Conservation (phyloP, 176 grass and related monocot species). For the Musa acuminata region DNA sequence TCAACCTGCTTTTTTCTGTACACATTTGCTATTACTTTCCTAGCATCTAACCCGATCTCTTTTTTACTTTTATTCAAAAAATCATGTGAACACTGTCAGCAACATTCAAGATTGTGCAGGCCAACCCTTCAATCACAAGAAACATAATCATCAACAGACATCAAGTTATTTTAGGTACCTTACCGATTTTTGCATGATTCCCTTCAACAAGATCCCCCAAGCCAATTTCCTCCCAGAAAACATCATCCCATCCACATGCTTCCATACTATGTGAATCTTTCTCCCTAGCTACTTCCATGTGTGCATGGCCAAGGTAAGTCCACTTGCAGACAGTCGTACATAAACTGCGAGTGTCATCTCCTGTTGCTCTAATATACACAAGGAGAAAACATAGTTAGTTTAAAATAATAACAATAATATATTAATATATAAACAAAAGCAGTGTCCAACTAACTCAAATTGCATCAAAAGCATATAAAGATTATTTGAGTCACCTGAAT, state of each 20-base stretch:
- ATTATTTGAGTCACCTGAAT: conserved; percentile 44
- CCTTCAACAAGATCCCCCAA: conserved; percentile 71
- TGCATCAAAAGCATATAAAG: neutral
- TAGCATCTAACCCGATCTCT: neutral
- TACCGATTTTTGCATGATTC: conserved; percentile 86
- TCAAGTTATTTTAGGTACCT: conserved; percentile 5
- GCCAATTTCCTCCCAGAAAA: conserved; percentile 95
- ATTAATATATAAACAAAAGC: neutral
- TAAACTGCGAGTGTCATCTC: conserved; percentile 89
- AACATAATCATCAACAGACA: neutral
- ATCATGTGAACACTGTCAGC: neutral
- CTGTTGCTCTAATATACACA: conserved; percentile 47
- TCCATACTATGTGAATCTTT: conserved; percentile 66
- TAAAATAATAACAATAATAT: neutral
- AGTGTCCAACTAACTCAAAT: neutral
- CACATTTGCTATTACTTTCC: neutral
- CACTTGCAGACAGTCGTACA: conserved; percentile 97
- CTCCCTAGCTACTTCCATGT: conserved; percentile 64
- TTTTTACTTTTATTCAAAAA: neutral
- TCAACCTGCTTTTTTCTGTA: neutral
- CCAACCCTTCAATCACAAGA: neutral
- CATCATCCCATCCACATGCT: conserved; percentile 92
- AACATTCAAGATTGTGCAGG: neutral
- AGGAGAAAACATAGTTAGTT: neutral
- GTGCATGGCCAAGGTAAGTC: conserved; percentile 90